Base-by-base conservation (phyloP, 768 basidiomycete species). In the Amanita jacksonii region DNA sequence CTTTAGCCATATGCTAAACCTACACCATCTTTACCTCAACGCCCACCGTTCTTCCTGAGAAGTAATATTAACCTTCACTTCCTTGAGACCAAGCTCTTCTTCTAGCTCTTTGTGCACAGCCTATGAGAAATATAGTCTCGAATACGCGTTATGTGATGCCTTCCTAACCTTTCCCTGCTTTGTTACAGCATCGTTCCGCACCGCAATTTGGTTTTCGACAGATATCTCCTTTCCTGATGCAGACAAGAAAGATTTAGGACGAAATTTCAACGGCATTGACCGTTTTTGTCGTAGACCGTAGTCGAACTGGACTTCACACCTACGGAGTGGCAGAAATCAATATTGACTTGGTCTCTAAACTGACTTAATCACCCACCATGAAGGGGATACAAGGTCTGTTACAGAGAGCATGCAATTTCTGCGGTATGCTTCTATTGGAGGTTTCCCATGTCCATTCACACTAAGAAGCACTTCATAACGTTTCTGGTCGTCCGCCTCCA, bases 301-400 rank as follows among this genome's bases (percentile, higher is more conserved):
- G 51, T 88, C 83, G 56, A 75, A 78, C 56, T 86, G 83, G 5
- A 85, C 71, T 54, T 86, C 85, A 53, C 85, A 88, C 85, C 85
- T 86, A 53, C 1, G 13, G 10, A 46, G 8, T 20, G 50, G 22
- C 49, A 43, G 22, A 3, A 45, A 10, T 12, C 16, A 20, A 24
- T 36, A 18, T 30, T n/a, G 28, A n/a, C n/a, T 41, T 27, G 15
- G 23, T 12, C 6, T 33, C 34, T 16, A 40, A n/a, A 33, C 28
- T 16, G 18, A 12, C 3, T 19, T 43, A 18, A 24, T 25, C 31
- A 58, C 68, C 45, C 59, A 81, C 83, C 82, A 86, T 3, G 74
- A 59, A 7, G 77, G 77, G 9, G 70, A 62, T 20, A 74, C 68
- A 10, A 85, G 58, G 56, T 85, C 82, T 0, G 81, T 74, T 16